A percentile compares a stretch with the other conserved stretches of the same genome.
These are phyloP conservation scores for Prillingera fragicola DNA, from an alignment of 1,284 basidiomycete species.

Conservation along the genomic window DNA sequence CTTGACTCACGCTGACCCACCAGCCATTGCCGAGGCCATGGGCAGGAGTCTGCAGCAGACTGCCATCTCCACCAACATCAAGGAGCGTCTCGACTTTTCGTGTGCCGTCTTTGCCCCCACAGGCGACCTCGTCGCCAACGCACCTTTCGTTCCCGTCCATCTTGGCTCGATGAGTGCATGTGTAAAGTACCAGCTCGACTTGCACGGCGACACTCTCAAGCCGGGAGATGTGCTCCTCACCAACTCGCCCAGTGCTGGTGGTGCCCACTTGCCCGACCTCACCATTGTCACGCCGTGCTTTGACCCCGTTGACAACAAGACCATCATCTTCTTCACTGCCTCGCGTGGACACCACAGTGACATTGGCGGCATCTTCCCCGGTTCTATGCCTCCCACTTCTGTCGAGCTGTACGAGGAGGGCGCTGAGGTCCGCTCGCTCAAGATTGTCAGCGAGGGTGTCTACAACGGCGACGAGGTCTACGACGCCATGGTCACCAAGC, in stretches of 20 bases:
- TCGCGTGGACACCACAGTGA: slow-evolving; percentile 36
- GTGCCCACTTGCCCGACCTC: slow-evolving; percentile 35
- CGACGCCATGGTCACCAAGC: slow-evolving; percentile 64
- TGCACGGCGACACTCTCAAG: slow-evolving; percentile 35
- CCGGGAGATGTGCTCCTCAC: slow-evolving; percentile 51
- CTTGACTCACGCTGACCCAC: no score
- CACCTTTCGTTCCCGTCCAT: slow-evolving; percentile 53
- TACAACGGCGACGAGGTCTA: slow-evolving; percentile 72
- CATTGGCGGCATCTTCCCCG: slow-evolving; percentile 44
- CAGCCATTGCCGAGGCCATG: slow-evolving; percentile 52
- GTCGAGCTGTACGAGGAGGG: slow-evolving; percentile 85
- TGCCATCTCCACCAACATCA: slow-evolving; percentile 47
- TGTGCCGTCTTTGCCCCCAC: slow-evolving; percentile 53
- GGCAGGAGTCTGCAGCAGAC: slow-evolving; percentile 52
- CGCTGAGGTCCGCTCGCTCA: slow-evolving; percentile 61
- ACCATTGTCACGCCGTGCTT: slow-evolving; percentile 41
- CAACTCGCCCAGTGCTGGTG: slow-evolving; percentile 47
- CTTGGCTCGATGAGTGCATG: slow-evolving; percentile 47
- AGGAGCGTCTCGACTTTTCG: slow-evolving; percentile 48
- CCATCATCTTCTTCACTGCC: slow-evolving; percentile 42
- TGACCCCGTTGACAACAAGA: slow-evolving; percentile 19
- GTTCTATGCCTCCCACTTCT: slow-evolving; percentile 89
- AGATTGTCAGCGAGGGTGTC: slow-evolving; percentile 76
- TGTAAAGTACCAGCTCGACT: slow-evolving; percentile 47
- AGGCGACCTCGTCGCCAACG: slow-evolving; percentile 51